Evolutionary conservation across 202 grass and related monocot species (phyloP).

Genomic region (Carex arenaria): DNA sequence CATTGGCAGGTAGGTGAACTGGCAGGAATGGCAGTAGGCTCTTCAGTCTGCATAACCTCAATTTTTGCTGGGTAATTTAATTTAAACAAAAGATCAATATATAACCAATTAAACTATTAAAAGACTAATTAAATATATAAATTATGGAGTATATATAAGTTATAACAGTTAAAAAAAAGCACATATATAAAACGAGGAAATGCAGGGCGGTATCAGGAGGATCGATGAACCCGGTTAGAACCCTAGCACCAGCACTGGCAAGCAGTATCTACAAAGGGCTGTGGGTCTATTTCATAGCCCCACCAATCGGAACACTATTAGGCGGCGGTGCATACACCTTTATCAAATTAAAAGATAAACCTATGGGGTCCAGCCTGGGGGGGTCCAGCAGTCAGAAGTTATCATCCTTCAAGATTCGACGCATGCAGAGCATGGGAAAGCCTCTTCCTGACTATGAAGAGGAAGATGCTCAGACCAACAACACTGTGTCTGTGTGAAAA

Average conservation of each 20-base stretch:
- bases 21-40: slow-evolving; percentile 90
- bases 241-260: slow-evolving; percentile 85
- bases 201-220: slow-evolving; percentile 96
- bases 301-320: slow-evolving; percentile 61
- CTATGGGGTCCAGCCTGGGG: slow-evolving; percentile 8
- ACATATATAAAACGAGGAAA: background rate
- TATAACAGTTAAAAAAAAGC: background rate
- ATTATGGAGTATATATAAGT: background rate
- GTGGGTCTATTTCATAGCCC: slow-evolving; percentile 88
- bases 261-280: slow-evolving; percentile 61
- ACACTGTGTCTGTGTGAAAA: slow-evolving; percentile 14
- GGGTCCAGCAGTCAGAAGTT: slow-evolving; percentile 34
- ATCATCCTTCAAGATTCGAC: slow-evolving; percentile 91
- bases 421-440: slow-evolving; percentile 67
- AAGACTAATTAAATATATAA: background rate
- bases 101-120: background rate
- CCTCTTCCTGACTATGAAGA: slow-evolving; percentile 17
- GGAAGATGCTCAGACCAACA: background rate
- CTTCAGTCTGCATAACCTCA: slow-evolving; percentile 96
- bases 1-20: slow-evolving; percentile 95
- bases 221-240: slow-evolving; percentile 98
- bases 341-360: slow-evolving; percentile 54
- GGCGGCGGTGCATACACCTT: slow-evolving; percentile 69
- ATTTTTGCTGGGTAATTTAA: slow-evolving; percentile 86
- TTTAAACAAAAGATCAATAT: background rate